Evolutionary conservation across 108 stramenopile genomes (phyloP).

Genomic region (Cyclotella choctawhatcheeana): DNA sequence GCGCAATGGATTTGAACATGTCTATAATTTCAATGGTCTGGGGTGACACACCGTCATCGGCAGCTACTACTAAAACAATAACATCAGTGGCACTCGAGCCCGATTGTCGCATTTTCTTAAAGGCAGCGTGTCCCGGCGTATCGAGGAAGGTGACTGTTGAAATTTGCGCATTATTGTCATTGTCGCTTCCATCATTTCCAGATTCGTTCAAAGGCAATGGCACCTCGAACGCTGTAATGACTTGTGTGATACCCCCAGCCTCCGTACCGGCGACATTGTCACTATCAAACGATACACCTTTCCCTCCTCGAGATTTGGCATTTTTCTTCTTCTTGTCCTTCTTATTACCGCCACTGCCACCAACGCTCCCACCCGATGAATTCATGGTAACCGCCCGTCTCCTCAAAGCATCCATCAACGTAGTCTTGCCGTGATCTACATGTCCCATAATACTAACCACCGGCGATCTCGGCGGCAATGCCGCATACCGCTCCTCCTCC

Average conservation of each 20-base stretch:
- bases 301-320: slow-evolving; percentile 20
- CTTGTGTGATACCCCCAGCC: slow-evolving; percentile 98
- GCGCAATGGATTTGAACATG: slow-evolving; percentile 87
- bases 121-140: slow-evolving; percentile 98
- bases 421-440: slow-evolving; percentile 94
- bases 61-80: slow-evolving; percentile 95
- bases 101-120: slow-evolving; percentile 91
- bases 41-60: slow-evolving; percentile 94
- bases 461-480: slow-evolving; percentile 68
- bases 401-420: slow-evolving; percentile 82
- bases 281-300: slow-evolving; percentile 27
- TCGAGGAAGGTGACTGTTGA: slow-evolving; percentile 93
- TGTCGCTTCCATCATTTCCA: slow-evolving; percentile 27
- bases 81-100: slow-evolving; percentile 95
- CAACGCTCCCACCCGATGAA: background rate
- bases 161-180: slow-evolving; percentile 24
- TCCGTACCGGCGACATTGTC: slow-evolving; percentile 89
- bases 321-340: slow-evolving; percentile 30
- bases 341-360: slow-evolving; percentile 14
- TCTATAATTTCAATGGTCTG: slow-evolving; percentile 96
- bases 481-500: slow-evolving; percentile 43
- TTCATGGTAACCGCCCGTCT: slow-evolving; percentile 35
- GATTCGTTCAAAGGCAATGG: slow-evolving; percentile 43
- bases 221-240: slow-evolving; percentile 93
- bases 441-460: slow-evolving; percentile 91